A percentile compares a stretch with the other conserved stretches of the same genome.
Conservation (phyloP, 2,329 filamentous ascomycete genomes). For the Simplicillium sp. region DNA sequence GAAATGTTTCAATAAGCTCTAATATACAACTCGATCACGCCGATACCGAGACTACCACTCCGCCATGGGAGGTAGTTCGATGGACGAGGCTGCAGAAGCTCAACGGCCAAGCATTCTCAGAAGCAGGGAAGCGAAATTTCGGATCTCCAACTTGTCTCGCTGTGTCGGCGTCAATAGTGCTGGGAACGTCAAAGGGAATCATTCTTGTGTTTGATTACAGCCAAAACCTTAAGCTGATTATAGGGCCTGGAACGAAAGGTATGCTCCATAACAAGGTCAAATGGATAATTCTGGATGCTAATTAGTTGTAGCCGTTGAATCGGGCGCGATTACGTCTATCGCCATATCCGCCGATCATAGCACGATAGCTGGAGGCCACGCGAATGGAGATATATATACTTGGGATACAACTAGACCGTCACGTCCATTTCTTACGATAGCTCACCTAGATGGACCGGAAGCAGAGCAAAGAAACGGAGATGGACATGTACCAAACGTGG, state of each 20-base stretch:
- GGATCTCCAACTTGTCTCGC: slow-evolving; percentile 83
- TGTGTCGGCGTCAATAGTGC: slow-evolving; percentile 76
- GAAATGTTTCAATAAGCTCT: slow-evolving; percentile 70
- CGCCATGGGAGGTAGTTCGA: slow-evolving; percentile 92
- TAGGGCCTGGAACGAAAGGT: slow-evolving; percentile 89
- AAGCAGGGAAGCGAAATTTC: slow-evolving; percentile 85
- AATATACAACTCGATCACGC: slow-evolving; percentile 52
- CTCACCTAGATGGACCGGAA: slow-evolving; percentile 60
- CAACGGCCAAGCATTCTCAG: slow-evolving; percentile 82
- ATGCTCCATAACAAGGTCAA: slow-evolving; percentile 15
- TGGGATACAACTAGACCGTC: slow-evolving; percentile 85
- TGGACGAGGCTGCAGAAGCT: slow-evolving; percentile 94
- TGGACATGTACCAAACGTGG: slow-evolving; percentile 70
- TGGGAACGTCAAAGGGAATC: slow-evolving; percentile 91
- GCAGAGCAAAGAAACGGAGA: slow-evolving; percentile 59
- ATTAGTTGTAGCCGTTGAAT: slow-evolving; percentile 64
- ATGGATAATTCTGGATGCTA: slow-evolving; percentile 12
- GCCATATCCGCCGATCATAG: slow-evolving; percentile 91
- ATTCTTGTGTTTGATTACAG: slow-evolving; percentile 96
- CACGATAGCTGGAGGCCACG: slow-evolving; percentile 83
- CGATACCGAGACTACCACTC: slow-evolving; percentile 61
- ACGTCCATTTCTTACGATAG: slow-evolving; percentile 80
- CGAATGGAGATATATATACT: slow-evolving; percentile 85
- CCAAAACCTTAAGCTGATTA: slow-evolving; percentile 87
- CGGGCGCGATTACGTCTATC: slow-evolving; percentile 75